These are phyloP conservation scores for Phytophthora agathidicida DNA, from an alignment of 352 stramenopile genomes.

Conservation along the genomic window DNA sequence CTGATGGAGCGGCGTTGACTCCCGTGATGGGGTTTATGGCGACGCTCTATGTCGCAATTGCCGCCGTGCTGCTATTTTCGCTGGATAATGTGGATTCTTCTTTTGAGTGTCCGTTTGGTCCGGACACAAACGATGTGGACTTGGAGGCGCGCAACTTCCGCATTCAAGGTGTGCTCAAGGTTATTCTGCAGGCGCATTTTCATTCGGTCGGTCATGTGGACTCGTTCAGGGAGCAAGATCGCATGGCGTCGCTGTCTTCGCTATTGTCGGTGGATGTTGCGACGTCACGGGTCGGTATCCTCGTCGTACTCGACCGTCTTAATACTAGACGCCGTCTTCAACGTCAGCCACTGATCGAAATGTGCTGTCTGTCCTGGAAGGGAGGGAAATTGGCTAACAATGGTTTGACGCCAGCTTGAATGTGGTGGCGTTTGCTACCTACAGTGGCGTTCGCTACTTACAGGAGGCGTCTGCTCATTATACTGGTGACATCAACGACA, in stretches of 20 bases:
- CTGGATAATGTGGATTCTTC: conserved; percentile 48
- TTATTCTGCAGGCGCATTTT: conserved; percentile 58
- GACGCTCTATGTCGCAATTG: conserved; percentile 41
- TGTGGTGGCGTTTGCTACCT: too few relatives aligned
- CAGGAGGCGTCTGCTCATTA: too few relatives aligned
- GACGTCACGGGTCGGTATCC: conserved; percentile 41
- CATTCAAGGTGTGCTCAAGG: conserved; percentile 64
- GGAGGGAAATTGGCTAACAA: conserved; percentile 1
- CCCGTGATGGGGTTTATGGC: conserved; percentile 27
- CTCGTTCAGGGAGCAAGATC: conserved; percentile 46
- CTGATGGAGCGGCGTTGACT: conserved; percentile 34
- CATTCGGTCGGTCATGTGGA: conserved; percentile 46
- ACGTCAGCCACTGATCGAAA: conserved; percentile 44
- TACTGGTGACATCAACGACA: too few relatives aligned
- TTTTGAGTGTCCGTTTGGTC: conserved; percentile 59
- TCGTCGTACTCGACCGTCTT: conserved; percentile 51
- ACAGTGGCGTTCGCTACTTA: too few relatives aligned
- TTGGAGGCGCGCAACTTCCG: conserved; percentile 49
- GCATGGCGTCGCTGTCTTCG: conserved; percentile 54
- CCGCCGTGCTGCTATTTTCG: conserved; percentile 54
- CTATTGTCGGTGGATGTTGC: conserved; percentile 43
- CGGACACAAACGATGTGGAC: conserved; percentile 45
- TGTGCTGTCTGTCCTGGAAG: conserved; percentile 37
- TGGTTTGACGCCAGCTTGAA: conserved; percentile 5
- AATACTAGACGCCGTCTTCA: conserved; percentile 39